A percentile compares a stretch with the other conserved stretches of the same genome.
phyloP scores from a whole-genome alignment of 768 basidiomycete species.

The Infundibulicybe gibba region DNA sequence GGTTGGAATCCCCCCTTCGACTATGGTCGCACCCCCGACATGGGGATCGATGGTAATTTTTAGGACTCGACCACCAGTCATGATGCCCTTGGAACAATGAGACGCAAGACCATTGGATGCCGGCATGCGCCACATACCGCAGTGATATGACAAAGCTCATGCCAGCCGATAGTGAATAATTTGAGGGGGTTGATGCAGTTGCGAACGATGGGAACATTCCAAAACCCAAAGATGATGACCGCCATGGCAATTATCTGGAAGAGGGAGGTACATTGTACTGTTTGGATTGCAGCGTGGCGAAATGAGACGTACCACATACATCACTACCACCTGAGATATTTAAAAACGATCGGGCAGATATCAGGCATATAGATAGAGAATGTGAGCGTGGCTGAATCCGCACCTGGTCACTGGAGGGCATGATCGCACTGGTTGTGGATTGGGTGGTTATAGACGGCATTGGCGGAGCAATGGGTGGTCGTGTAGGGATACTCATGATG shows the following conservation, averaged over 20 bases:
- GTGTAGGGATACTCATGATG: constrained; percentile 21
- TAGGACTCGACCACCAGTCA: constrained; percentile 75
- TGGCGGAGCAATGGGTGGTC: constrained; percentile 43
- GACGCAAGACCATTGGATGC: constrained; percentile 2
- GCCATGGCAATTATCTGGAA: constrained; percentile 77
- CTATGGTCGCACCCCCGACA: constrained; percentile 71
- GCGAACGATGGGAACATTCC: constrained; percentile 81
- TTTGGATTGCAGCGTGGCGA: not conserved
- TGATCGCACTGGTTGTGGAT: constrained; percentile 38
- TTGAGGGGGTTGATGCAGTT: constrained; percentile 82
- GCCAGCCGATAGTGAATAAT: constrained; percentile 85
- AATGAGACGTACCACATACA: constrained; percentile 62
- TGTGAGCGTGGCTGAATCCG: constrained; percentile 9
- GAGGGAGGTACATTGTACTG: constrained; percentile 4
- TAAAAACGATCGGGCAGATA: constrained; percentile 9
- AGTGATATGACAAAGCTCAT: constrained; percentile 82
- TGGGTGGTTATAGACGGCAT: constrained; percentile 30
- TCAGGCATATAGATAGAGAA: constrained; percentile 1
- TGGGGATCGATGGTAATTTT: constrained; percentile 85
- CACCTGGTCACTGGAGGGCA: constrained; percentile 73
- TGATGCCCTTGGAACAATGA: constrained; percentile 50
- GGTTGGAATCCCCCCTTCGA: constrained; percentile 72
- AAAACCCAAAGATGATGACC: constrained; percentile 83
- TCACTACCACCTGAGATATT: constrained; percentile 56
- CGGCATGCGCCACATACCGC: constrained; percentile 44